Percentiles rank a stretch among this genome's conserved stretches.
Evolutionary conservation across 1,139 yeast species (phyloP).

Genomic region (Hyphopichia fennica): DNA sequence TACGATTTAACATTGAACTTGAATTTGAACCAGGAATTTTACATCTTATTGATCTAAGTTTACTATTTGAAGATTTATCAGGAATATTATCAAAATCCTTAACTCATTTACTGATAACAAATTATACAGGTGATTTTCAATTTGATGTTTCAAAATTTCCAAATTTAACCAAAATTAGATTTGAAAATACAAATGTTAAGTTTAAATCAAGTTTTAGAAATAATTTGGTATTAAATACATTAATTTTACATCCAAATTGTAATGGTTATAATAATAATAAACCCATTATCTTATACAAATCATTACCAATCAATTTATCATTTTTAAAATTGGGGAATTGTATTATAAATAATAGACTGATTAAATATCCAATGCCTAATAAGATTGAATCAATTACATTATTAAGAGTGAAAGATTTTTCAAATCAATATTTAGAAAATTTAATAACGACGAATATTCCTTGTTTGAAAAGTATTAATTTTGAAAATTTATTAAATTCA

Average conservation of each 20-base stretch:
- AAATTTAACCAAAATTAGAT: slow-evolving; percentile 14
- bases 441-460: slow-evolving; percentile 9
- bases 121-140: slow-evolving; percentile 14
- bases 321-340: slow-evolving; percentile 17
- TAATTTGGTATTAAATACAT: slow-evolving; percentile 5
- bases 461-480: slow-evolving; percentile 3
- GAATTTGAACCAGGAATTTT: slow-evolving; percentile 21
- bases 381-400: slow-evolving; percentile 10
- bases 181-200: slow-evolving; percentile 17
- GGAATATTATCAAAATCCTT: slow-evolving; percentile 3
- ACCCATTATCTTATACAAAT: slow-evolving; percentile 8
- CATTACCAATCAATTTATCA: slow-evolving; percentile 14
- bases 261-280: slow-evolving; percentile 15
- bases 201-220: slow-evolving; percentile 8
- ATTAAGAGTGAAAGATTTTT: slow-evolving; percentile 14
- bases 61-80: slow-evolving; percentile 8
- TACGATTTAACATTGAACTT: slow-evolving; percentile 19
- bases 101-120: slow-evolving; percentile 8
- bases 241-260: slow-evolving; percentile 15
- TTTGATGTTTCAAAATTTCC: slow-evolving; percentile 14
- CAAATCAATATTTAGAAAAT: slow-evolving; percentile 9
- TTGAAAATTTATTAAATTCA: slow-evolving; percentile 5
- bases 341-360: slow-evolving; percentile 9
- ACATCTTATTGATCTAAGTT: slow-evolving; percentile 12
- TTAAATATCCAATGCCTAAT: slow-evolving; percentile 11